phyloP scores from a whole-genome alignment of 106 monocot species.

The Chionographis japonica region DNA sequence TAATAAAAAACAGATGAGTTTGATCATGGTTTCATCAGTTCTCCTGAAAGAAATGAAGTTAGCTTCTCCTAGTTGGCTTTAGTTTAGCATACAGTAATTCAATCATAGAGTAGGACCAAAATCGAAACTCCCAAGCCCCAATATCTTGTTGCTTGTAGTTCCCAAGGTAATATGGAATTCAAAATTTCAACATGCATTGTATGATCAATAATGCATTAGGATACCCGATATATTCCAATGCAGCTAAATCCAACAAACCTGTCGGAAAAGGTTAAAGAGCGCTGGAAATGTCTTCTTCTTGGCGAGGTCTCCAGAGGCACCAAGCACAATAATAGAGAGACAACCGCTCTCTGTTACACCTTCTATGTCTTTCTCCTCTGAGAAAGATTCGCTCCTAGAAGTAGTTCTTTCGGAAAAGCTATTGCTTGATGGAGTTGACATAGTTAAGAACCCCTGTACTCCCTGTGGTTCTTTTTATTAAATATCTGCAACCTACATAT shows the following conservation, averaged over 20 bases:
- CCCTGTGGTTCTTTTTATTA: not conserved
- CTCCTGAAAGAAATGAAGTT: too few relatives aligned
- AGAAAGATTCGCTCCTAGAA: conserved; percentile 27
- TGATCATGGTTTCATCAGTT: not conserved
- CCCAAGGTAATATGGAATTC: too few relatives aligned
- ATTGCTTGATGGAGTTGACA: conserved; percentile 5
- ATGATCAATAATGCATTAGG: too few relatives aligned
- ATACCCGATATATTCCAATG: not conserved
- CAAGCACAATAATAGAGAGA: conserved; percentile 75
- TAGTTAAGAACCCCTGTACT: not conserved
- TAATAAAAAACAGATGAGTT: not conserved
- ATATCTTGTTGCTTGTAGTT: too few relatives aligned
- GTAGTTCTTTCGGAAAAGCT: conserved; percentile 20
- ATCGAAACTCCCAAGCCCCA: too few relatives aligned
- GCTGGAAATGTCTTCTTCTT: conserved; percentile 99
- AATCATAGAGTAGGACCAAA: too few relatives aligned
- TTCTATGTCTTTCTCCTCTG: conserved; percentile 32
- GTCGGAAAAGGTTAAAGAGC: conserved; percentile 69
- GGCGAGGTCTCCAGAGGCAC: conserved; percentile 96
- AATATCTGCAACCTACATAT: not conserved
- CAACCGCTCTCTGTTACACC: conserved; percentile 31
- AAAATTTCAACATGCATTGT: too few relatives aligned
- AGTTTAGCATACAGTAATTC: too few relatives aligned
- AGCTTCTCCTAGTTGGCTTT: too few relatives aligned
- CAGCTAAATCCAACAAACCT: conserved; percentile 40